phyloP scores from a whole-genome alignment of 73 alveolate genomes.

The Paramecium pentaurelia region DNA sequence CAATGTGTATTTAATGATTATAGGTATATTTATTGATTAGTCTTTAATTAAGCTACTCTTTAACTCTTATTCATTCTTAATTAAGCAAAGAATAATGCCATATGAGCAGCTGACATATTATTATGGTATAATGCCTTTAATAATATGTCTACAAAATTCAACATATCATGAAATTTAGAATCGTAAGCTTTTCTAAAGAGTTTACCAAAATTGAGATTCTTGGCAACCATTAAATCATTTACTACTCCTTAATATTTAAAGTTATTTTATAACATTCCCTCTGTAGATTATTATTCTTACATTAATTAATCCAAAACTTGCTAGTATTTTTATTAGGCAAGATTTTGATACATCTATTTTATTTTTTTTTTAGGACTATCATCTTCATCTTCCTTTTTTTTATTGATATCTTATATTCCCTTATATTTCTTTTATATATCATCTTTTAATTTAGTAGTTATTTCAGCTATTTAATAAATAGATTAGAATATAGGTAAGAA shows the following conservation, averaged over 20 bases:
- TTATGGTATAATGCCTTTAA: background rate
- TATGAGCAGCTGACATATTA: background rate
- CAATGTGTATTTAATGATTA: slow-evolving; percentile 5
- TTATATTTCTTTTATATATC: slow-evolving; percentile 32
- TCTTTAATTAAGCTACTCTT: background rate
- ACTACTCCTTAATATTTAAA: background rate
- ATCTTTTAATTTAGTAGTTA: slow-evolving; percentile 4
- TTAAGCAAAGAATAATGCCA: slow-evolving; percentile 10
- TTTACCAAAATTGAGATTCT: slow-evolving; percentile 2
- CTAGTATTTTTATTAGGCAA: background rate
- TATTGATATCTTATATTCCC: background rate
- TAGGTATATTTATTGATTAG: background rate
- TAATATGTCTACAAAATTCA: slow-evolving; percentile 33
- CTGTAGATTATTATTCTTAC: background rate
- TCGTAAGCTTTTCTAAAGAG: slow-evolving; percentile 38
- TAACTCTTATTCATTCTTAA: background rate
- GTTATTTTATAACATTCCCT: background rate
- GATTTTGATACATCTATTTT: background rate
- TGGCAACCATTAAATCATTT: background rate
- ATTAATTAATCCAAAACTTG: background rate
- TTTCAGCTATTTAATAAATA: background rate
- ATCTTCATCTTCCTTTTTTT: background rate
- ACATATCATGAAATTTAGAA: background rate
- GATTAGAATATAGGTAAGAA: background rate
- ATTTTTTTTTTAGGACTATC: background rate